Base-by-base conservation (phyloP, 805 yeast species). In the Ogataea neopini region DNA sequence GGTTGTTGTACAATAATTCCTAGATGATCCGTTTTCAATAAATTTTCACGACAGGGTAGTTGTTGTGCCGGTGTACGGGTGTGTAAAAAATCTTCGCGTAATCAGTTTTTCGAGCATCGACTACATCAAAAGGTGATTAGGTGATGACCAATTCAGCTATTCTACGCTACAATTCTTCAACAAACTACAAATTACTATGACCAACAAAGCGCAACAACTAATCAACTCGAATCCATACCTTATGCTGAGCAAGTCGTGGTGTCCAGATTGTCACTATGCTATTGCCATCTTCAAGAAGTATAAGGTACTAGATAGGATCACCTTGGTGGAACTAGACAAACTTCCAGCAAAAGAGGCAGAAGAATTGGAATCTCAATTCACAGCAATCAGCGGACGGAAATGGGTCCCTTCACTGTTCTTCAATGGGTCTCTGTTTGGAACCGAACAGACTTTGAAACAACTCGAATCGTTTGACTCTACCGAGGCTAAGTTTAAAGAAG, bases 241-340 rank as follows among this genome's bases (percentile, higher is more conserved):
- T 49, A 77, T 83, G 75, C 61, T 85, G 10, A 79, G 86, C 34
- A 86, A 85, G 55, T 74, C 84, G 15, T 85, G 90, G 90, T 86
- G 94, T 64, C 87, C 88, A 3, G 91, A 86, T 57, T 85, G 91
- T 57, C 80, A 77, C 42, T 86, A 83, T 61, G 79, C 86, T 3
- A 73, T 77, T 49, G 66, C 68, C 22, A 64, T 84, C 18, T 83
- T 81, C 75, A 71, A 75, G 42, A 74, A 77, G 44, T 78, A 73
- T 57, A 72, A 74, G 7, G 81, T 83, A 7, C 57, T 58, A 9
- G 71, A 73, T 40, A 77, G 81, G 56, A 68, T 83, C 11, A 65
- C 70, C 44, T 58, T 79, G n/a, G 70, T 86, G 25, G 91, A 86
- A 61, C 68, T 84, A 29, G 88, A 83, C 62, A 76, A 77, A 53